A percentile compares a stretch with the other conserved stretches of the same genome.
phyloP scores from a whole-genome alignment of 805 yeast species.

The Saturnispora serradocipensis region DNA sequence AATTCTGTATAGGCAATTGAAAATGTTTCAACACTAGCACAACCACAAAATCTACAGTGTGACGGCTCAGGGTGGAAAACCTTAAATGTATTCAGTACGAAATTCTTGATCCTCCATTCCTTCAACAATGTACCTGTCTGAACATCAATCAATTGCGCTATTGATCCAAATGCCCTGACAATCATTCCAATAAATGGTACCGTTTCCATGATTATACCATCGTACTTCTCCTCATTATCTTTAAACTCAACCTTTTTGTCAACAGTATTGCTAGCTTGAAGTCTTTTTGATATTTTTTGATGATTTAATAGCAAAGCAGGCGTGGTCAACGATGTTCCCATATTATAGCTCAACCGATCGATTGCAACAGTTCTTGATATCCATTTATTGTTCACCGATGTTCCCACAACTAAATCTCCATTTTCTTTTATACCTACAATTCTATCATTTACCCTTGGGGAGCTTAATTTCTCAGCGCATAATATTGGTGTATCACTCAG shows the following conservation, averaged over 20 bases:
- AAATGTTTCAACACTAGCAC: constrained; percentile 67
- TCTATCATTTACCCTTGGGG: constrained; percentile 71
- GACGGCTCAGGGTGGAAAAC: constrained; percentile 81
- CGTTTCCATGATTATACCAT: constrained; percentile 33
- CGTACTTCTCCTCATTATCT: constrained; percentile 9
- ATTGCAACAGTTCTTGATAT: constrained; percentile 42
- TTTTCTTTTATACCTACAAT: constrained; percentile 44
- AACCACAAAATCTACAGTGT: constrained; percentile 87
- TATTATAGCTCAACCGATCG: constrained; percentile 38
- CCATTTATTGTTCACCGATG: constrained; percentile 62
- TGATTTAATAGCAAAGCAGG: constrained; percentile 29
- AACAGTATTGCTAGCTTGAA: background rate
- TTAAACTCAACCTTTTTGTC: constrained; percentile 6
- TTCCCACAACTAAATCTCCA: constrained; percentile 49
- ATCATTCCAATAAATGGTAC: constrained; percentile 72
- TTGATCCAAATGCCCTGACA: constrained; percentile 44
- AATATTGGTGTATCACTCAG: constrained; percentile 31
- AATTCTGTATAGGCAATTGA: constrained; percentile 62
- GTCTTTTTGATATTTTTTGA: constrained; percentile 8
- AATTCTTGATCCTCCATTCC: constrained; percentile 51
- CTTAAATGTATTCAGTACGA: constrained; percentile 48
- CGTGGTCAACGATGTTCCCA: constrained; percentile 30
- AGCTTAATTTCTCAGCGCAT: constrained; percentile 46
- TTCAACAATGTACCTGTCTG: constrained; percentile 68
- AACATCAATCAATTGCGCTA: constrained; percentile 64